A percentile compares a stretch with the other conserved stretches of the same genome.
Evolutionary conservation across 2,329 filamentous ascomycete species (phyloP).

Genomic region (Colletotrichum sp.): DNA sequence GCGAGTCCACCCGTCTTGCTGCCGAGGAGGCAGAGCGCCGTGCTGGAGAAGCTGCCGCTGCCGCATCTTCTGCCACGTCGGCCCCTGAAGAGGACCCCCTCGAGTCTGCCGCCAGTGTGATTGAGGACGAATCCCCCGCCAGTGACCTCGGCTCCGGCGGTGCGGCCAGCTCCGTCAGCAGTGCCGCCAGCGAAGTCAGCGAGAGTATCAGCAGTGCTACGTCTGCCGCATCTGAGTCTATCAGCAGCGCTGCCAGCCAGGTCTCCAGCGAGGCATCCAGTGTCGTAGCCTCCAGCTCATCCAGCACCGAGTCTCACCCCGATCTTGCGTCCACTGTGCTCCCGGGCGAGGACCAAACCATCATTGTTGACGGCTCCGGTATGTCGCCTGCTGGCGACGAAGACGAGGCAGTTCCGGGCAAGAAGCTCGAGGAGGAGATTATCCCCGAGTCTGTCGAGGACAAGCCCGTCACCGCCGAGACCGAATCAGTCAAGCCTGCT

Average conservation of each 20-base stretch:
- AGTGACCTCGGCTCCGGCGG: neutral
- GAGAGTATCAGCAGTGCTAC: constrained; percentile 14
- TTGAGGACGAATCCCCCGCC: constrained; percentile 21
- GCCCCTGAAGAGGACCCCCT: constrained; percentile 22
- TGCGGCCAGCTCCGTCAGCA: neutral
- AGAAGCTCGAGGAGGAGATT: constrained; percentile 28
- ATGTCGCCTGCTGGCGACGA: constrained; percentile 24
- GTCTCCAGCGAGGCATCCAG: constrained; percentile 23
- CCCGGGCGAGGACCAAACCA: constrained; percentile 18
- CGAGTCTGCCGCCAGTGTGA: constrained; percentile 16
- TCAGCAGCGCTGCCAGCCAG: constrained; percentile 24
- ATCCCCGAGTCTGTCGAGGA: constrained; percentile 26
- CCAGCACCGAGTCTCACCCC: neutral
- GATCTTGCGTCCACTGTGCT: constrained; percentile 21
- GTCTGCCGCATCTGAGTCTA: constrained; percentile 27
- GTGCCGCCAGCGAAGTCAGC: neutral
- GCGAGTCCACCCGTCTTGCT: constrained; percentile 64
- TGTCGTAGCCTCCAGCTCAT: neutral
- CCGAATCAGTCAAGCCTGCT: constrained; percentile 47
- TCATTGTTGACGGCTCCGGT: constrained; percentile 23
- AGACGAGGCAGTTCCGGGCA: constrained; percentile 16
- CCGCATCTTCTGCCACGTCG: constrained; percentile 18
- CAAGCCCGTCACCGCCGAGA: constrained; percentile 31
- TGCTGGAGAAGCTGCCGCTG: constrained; percentile 30
- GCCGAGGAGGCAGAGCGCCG: constrained; percentile 48